Base-by-base conservation (phyloP, 805 yeast genomes). In the Ogataea pilisensis region DNA sequence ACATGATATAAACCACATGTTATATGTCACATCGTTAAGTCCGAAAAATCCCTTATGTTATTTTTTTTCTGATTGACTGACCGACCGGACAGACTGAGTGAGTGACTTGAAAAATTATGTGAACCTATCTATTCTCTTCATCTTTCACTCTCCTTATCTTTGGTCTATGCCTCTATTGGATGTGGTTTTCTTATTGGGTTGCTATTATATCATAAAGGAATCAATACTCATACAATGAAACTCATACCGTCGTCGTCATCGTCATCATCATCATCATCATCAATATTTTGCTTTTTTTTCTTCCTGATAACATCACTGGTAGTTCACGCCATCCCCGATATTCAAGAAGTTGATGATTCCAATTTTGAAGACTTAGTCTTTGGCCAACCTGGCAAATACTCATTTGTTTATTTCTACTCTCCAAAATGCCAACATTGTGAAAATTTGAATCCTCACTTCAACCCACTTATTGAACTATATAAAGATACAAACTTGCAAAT, bases 371-470 rank as follows among this genome's bases (percentile, higher is more conserved):
- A 36, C 7, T 5, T 32, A 18, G 55, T 51, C 4, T 49, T 50
- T 39, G 56, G 56, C 4, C 41, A 50, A 24, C 54, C 55, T 3
- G 55, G 62, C 12, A 48, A 53, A 20, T 67, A 55, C 43, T 65
- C 78, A 5, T 58, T 75, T 30, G 66, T 75, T 13, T 71, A 71
- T 49, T 74, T 78, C 50, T 73, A 69, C 46, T 63, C 75, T 1
- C 64, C 66, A 1, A 57, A 52, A 1, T 78, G 85, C 55, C 54
- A 54, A 12, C 68, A 68, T 47, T 77, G 84, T 54, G 60, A 64
- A 40, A 55, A 64, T 20, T 54, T 79, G 29, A 64, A 68, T 16
- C 80, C 80, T 2, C 54, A 64, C 13, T 66, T 72, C 47, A 68
- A 64, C 11, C 69, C 71, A 4, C 46, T 80, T 33, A 67, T 68